Conservation (phyloP, 2,329 filamentous ascomycete species). For the Pseudogymnoascus verrucosus region DNA sequence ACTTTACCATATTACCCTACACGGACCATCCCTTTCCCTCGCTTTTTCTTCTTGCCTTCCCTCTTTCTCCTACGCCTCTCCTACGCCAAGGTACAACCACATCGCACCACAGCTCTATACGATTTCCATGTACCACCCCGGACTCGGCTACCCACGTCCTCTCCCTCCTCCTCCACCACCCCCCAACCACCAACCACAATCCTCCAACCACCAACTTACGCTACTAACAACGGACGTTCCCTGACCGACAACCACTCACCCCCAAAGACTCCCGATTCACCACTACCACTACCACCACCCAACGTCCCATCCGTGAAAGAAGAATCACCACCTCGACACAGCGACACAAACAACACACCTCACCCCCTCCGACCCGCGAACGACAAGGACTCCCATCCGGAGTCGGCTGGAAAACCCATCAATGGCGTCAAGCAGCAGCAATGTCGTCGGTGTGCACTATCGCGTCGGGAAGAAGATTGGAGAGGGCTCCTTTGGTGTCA, state of each 20-base stretch:
- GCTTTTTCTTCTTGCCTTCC: neutral
- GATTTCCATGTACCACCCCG: neutral
- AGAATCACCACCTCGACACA: neutral
- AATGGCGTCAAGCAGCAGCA: conserved; percentile 86
- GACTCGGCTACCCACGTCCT: neutral
- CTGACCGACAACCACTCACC: neutral
- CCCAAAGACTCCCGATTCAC: neutral
- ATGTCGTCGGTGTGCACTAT: conserved; percentile 98
- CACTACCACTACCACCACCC: neutral
- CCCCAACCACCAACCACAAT: neutral
- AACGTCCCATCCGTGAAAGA: neutral
- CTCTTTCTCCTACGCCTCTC: too few relatives aligned
- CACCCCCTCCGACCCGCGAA: neutral
- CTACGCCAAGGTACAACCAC: too few relatives aligned
- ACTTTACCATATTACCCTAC: neutral
- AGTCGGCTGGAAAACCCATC: neutral
- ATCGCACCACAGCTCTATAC: too few relatives aligned
- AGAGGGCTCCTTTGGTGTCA: conserved; percentile 96
- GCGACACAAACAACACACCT: neutral
- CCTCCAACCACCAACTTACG: neutral
- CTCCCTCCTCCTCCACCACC: neutral
- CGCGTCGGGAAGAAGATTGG: conserved; percentile 99
- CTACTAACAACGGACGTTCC: neutral
- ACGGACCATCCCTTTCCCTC: neutral
- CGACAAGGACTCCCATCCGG: neutral